Evolutionary conservation across 768 basidiomycete species (phyloP).

Genomic region (Leccinum variicolor): DNA sequence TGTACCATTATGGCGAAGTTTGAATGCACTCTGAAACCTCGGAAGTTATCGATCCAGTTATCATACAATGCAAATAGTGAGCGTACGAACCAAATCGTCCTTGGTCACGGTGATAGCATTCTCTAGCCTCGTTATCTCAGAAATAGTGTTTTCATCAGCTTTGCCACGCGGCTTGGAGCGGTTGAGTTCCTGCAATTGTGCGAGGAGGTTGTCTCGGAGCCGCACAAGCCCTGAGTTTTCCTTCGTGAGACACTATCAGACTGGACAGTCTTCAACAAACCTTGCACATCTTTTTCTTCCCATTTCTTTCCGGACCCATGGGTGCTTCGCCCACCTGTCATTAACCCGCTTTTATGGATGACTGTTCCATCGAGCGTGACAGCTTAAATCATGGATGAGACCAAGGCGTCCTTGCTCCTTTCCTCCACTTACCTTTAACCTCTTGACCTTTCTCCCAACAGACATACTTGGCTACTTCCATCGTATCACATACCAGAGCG

Average conservation of each 20-base stretch:
- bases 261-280: constrained; percentile 34
- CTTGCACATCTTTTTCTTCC: constrained; percentile 92
- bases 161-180: constrained; percentile 83
- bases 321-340: constrained; percentile 89
- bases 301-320: constrained; percentile 80
- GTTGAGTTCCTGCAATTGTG: constrained; percentile 77
- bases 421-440: constrained; percentile 86
- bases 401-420: constrained; percentile 11
- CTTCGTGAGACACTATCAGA: constrained; percentile 26
- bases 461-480: constrained; percentile 88
- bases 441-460: constrained; percentile 95
- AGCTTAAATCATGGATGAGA: constrained; percentile 43
- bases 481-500: constrained; percentile 90
- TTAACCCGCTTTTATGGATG: constrained; percentile 95
- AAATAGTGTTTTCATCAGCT: constrained; percentile 74
- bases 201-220: constrained; percentile 64
- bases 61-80: neutral
- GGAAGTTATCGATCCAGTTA: neutral
- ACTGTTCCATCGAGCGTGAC: constrained; percentile 96
- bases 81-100: constrained; percentile 73
- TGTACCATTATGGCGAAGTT: constrained; percentile 70
- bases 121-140: constrained; percentile 77
- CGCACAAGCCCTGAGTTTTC: constrained; percentile 45
- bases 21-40: constrained; percentile 61
- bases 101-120: constrained; percentile 67